Percentiles rank a stretch among this genome's conserved stretches.
Evolutionary conservation across 2,329 filamentous ascomycete species (phyloP).

Genomic region (Teratosphaeria gauchensis): DNA sequence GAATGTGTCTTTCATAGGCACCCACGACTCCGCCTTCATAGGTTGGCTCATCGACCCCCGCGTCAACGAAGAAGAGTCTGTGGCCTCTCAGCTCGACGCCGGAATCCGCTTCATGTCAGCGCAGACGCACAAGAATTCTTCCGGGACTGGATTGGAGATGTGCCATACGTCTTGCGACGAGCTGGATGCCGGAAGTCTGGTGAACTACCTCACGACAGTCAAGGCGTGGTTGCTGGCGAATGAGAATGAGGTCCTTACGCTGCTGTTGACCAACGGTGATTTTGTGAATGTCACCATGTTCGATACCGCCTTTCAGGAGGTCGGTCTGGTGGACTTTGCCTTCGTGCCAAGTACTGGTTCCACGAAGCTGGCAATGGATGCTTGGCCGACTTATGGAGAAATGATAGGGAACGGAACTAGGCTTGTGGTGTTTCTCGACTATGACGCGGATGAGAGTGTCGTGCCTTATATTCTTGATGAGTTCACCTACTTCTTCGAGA

Average conservation of each 20-base stretch:
- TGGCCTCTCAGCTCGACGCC: constrained; percentile 48
- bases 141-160: constrained; percentile 44
- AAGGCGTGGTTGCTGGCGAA: constrained; percentile 52
- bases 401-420: constrained; percentile 60
- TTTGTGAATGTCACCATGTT: constrained; percentile 38
- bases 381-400: constrained; percentile 77
- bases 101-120: constrained; percentile 57
- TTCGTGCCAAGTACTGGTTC: constrained; percentile 27
- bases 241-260: constrained; percentile 77
- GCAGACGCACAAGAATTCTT: constrained; percentile 47
- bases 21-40: constrained; percentile 58
- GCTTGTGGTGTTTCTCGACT: constrained; percentile 73
- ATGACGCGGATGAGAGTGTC: constrained; percentile 63
- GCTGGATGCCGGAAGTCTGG: constrained; percentile 43
- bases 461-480: constrained; percentile 79
- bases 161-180: constrained; percentile 56
- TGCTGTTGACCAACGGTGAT: constrained; percentile 70
- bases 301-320: constrained; percentile 41
- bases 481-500: constrained; percentile 38
- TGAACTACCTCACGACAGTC: constrained; percentile 46
- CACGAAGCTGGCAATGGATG: constrained; percentile 33
- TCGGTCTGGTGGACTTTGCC: constrained; percentile 36
- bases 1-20: constrained; percentile 51
- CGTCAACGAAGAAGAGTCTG: constrained; percentile 45
- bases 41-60: constrained; percentile 42